Percentiles rank a stretch among this genome's conserved stretches.
phyloP scores from a whole-genome alignment of 441 rosid genomes.

The Euphorbia schlechtendalii region DNA sequence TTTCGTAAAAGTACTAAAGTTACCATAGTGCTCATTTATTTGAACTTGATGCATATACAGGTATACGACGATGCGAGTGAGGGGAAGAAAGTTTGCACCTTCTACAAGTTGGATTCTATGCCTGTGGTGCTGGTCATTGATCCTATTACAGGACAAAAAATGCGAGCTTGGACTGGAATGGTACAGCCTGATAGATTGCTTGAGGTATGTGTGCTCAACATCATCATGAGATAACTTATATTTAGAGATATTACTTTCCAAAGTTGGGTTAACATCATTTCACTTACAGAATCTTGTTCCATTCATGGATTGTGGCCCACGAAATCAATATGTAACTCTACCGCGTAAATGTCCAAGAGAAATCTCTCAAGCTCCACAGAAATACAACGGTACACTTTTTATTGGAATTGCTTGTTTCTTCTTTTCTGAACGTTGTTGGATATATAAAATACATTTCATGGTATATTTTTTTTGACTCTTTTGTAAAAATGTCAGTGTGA shows the following conservation, averaged over 20 bases:
- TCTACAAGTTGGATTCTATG: constrained; percentile 68
- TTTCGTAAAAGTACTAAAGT: not conserved
- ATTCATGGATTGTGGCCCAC: constrained; percentile 92
- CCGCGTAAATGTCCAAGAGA: constrained; percentile 87
- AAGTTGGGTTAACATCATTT: constrained; percentile 12
- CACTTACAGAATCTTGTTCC: constrained; percentile 58
- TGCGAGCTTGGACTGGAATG: constrained; percentile 90
- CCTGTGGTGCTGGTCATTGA: constrained; percentile 90
- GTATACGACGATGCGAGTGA: constrained; percentile 84
- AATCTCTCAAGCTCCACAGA: constrained; percentile 50
- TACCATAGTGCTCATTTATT: not conserved
- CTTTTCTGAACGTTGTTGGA: not conserved
- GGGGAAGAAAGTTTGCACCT: constrained; percentile 90
- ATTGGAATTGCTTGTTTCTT: not conserved
- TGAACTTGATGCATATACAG: constrained; percentile 28
- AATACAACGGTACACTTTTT: constrained; percentile 45
- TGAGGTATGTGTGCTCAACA: constrained; percentile 52
- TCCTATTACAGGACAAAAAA: constrained; percentile 92
- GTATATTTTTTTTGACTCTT: no score
- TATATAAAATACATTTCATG: no score
- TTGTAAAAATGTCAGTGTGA: no score
- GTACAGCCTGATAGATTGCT: constrained; percentile 79
- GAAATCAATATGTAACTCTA: constrained; percentile 55
- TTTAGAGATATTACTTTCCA: no score
- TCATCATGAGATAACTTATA: not conserved